Conservation (phyloP, 495 filamentous ascomycete genomes). For the Penicillium fimorum region DNA sequence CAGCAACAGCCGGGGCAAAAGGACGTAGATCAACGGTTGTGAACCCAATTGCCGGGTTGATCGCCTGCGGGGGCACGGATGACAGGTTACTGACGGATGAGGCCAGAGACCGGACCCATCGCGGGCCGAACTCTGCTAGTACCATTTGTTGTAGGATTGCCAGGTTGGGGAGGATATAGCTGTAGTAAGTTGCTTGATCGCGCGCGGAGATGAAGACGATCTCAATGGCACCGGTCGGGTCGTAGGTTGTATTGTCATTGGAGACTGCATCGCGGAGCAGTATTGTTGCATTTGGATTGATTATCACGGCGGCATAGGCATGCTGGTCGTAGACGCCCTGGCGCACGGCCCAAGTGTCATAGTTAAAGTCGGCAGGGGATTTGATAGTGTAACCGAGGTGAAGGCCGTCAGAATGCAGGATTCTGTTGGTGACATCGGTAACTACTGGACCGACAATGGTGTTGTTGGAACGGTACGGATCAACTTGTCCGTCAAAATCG, state of each 20-base stretch:
- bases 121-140: slow-evolving; percentile 49
- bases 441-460: slow-evolving; percentile 59
- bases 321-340: slow-evolving; percentile 61
- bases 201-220: slow-evolving; percentile 58
- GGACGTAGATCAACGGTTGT: slow-evolving; percentile 60
- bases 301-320: slow-evolving; percentile 62
- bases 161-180: slow-evolving; percentile 56
- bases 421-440: slow-evolving; percentile 37
- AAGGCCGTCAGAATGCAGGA: slow-evolving; percentile 27
- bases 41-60: slow-evolving; percentile 65
- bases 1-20: slow-evolving; percentile 55
- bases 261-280: slow-evolving; percentile 57
- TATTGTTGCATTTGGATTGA: slow-evolving; percentile 64
- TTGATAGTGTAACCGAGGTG: slow-evolving; percentile 53
- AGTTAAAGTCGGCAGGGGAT: slow-evolving; percentile 52
- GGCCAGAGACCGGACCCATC: slow-evolving; percentile 44
- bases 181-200: slow-evolving; percentile 53
- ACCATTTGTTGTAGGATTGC: slow-evolving; percentile 44
- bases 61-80: slow-evolving; percentile 49
- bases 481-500: slow-evolving; percentile 60
- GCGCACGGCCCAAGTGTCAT: slow-evolving; percentile 58
- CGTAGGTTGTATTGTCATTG: slow-evolving; percentile 59
- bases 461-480: slow-evolving; percentile 46
- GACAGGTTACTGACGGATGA: slow-evolving; percentile 34
- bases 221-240: slow-evolving; percentile 61